phyloP scores from a whole-genome alignment of 2,329 filamentous ascomycete genomes.

The Aureobasidium sp. region DNA sequence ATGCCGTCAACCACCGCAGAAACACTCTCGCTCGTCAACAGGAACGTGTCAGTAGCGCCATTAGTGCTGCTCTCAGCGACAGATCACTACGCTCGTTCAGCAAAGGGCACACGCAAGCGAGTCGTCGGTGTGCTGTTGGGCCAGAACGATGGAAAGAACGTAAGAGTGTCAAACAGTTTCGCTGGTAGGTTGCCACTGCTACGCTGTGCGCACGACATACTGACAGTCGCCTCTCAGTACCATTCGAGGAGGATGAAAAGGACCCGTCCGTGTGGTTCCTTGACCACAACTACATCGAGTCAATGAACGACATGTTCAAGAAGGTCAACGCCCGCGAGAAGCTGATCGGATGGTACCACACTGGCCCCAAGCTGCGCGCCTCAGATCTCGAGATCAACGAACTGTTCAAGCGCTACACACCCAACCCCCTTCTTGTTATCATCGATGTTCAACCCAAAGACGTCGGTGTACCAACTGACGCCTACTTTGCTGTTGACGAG shows the following conservation, averaged over 20 bases:
- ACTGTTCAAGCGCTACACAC: conserved; percentile 97
- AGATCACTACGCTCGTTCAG: conserved; percentile 94
- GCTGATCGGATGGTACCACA: conserved; percentile 99
- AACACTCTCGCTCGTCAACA: conserved; percentile 86
- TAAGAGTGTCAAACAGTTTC: conserved; percentile 98
- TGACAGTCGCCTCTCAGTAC: conserved; percentile 50
- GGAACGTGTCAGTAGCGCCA: conserved; percentile 93
- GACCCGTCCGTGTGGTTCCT: conserved; percentile 98
- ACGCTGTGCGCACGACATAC: background rate
- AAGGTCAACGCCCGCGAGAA: conserved; percentile 99
- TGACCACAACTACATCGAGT: conserved; percentile 98
- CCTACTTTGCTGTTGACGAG: conserved; percentile 98
- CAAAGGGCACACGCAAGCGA: conserved; percentile 77
- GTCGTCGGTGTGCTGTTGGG: conserved; percentile 92
- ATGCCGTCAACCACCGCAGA: conserved; percentile 98
- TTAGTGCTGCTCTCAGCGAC: conserved; percentile 95
- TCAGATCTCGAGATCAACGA: conserved; percentile 99
- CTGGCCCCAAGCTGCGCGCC: conserved; percentile 89
- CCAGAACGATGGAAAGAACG: conserved; percentile 92
- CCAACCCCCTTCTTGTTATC: conserved; percentile 92
- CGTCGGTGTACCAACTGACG: conserved; percentile 93
- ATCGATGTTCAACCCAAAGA: conserved; percentile 98
- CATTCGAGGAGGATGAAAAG: conserved; percentile 98
- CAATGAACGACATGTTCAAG: conserved; percentile 99
- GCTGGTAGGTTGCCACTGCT: conserved; percentile 56